Conservation (phyloP, 805 yeast genomes). For the Kuraishia floccosa region DNA sequence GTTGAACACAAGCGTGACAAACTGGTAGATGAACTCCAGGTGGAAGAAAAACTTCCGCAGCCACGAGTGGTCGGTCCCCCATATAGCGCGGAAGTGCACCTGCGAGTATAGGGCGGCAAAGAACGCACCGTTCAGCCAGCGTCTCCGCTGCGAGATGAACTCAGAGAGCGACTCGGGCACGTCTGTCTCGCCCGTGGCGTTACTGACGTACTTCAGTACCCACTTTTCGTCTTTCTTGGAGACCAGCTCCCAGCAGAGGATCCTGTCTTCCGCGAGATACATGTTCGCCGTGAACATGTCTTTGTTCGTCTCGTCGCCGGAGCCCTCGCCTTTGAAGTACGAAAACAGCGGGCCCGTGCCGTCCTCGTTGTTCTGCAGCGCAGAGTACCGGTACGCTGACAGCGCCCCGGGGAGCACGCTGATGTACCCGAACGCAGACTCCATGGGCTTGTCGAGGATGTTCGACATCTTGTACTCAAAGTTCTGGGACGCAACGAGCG, state of each 20-base stretch:
- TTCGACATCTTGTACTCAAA: slow-evolving; percentile 97
- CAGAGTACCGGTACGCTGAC: slow-evolving; percentile 87
- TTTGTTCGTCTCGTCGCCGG: slow-evolving; percentile 15
- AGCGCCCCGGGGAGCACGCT: slow-evolving; percentile 93
- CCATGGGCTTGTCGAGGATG: slow-evolving; percentile 88
- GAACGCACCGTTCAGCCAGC: slow-evolving; percentile 97
- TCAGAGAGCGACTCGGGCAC: slow-evolving; percentile 94
- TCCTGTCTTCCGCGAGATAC: slow-evolving; percentile 96
- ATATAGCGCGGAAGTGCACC: slow-evolving; percentile 74
- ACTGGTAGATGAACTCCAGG: slow-evolving; percentile 83
- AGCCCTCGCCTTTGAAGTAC: slow-evolving; percentile 77
- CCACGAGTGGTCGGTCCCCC: slow-evolving; percentile 79
- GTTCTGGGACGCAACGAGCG: slow-evolving; percentile 91
- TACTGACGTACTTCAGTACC: slow-evolving; percentile 85
- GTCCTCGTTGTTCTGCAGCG: slow-evolving; percentile 72
- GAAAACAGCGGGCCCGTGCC: slow-evolving; percentile 89
- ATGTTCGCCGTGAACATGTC: slow-evolving; percentile 92
- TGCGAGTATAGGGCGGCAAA: slow-evolving; percentile 92
- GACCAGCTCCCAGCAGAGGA: slow-evolving; percentile 90
- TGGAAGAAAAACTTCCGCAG: slow-evolving; percentile 75
- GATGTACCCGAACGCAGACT: slow-evolving; percentile 86
- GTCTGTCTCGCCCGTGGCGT: slow-evolving; percentile 94
- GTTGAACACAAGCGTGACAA: slow-evolving; percentile 67
- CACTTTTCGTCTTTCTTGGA: slow-evolving; percentile 77
- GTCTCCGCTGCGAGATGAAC: slow-evolving; percentile 88